Conservation (phyloP, 2,329 filamentous ascomycete genomes). For the Thielaviopsis euricoi region DNA sequence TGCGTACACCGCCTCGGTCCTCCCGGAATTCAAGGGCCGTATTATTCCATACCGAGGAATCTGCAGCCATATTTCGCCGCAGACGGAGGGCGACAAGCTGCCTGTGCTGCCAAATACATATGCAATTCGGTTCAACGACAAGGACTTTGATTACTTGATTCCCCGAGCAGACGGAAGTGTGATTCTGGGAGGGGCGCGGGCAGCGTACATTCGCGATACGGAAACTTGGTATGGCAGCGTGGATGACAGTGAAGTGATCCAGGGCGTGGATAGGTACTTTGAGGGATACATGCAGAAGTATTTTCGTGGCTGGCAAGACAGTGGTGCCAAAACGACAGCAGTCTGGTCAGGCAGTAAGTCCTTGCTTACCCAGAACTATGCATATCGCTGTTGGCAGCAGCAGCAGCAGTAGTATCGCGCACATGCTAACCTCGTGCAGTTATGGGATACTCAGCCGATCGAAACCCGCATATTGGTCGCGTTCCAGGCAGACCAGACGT, state of each 20-base stretch:
- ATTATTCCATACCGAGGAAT: slow-evolving; percentile 12
- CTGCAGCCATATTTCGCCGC: slow-evolving; percentile 10
- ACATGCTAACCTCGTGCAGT: slow-evolving; percentile 15
- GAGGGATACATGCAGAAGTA: slow-evolving; percentile 30
- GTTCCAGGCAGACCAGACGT: slow-evolving; percentile 24
- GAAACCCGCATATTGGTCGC: slow-evolving; percentile 26
- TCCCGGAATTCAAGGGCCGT: slow-evolving; percentile 14
- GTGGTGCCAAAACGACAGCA: slow-evolving; percentile 18
- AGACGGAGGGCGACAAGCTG: not conserved
- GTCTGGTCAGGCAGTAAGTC: slow-evolving; percentile 18
- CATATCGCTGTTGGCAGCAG: too few species aligned
- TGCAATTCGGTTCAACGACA: slow-evolving; percentile 13
- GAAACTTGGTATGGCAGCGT: slow-evolving; percentile 28
- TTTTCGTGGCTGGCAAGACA: slow-evolving; percentile 32
- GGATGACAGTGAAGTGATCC: slow-evolving; percentile 30
- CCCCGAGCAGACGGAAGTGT: slow-evolving; percentile 12
- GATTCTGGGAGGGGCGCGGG: slow-evolving; percentile 13
- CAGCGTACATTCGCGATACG: slow-evolving; percentile 18
- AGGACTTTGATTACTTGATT: slow-evolving; percentile 17
- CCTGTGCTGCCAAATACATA: slow-evolving; percentile 6
- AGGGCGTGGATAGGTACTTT: slow-evolving; percentile 25
- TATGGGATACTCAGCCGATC: slow-evolving; percentile 27
- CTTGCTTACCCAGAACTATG: too few species aligned
- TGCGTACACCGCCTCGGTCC: slow-evolving; percentile 15
- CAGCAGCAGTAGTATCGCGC: too few species aligned